phyloP scores from a whole-genome alignment of 179 eudicot species.

The Silene coronaria region DNA sequence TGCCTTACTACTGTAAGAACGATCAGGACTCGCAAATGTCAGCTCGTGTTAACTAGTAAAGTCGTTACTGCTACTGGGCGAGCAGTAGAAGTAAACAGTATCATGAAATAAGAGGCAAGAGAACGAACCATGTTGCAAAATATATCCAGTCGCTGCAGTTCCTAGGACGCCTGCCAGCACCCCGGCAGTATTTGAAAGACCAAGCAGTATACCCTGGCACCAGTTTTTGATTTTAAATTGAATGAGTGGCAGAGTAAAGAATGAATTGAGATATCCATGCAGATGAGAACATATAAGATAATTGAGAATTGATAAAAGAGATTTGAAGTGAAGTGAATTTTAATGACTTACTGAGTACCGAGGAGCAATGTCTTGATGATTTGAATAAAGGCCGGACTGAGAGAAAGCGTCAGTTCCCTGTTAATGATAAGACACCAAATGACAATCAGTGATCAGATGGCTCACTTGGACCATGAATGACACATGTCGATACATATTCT shows the following conservation, averaged over 20 bases:
- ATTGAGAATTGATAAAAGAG: not conserved
- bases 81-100: not conserved
- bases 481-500: not conserved
- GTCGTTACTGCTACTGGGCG: too few relatives aligned
- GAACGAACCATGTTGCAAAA: slow-evolving; percentile 75
- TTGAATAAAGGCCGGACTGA: slow-evolving; percentile 79
- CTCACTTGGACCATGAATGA: not conserved
- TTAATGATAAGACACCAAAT: slow-evolving; percentile 1
- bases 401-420: slow-evolving; percentile 91
- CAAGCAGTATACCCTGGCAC: slow-evolving; percentile 73
- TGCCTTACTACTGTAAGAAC: too few relatives aligned
- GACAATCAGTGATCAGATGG: not conserved
- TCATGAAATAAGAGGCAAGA: slow-evolving; percentile 4
- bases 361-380: slow-evolving; percentile 89
- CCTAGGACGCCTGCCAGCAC: slow-evolving; percentile 95
- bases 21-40: too few relatives aligned
- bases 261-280: not conserved
- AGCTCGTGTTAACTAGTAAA: too few relatives aligned
- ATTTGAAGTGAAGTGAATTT: not conserved
- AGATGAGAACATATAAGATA: not conserved
- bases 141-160: slow-evolving; percentile 92
- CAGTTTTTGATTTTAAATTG: not conserved
- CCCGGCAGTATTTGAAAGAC: slow-evolving; percentile 91
- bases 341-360: slow-evolving; percentile 58
- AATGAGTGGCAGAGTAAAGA: not conserved